Percentiles rank a stretch among this genome's conserved stretches.
Evolutionary conservation across 495 filamentous ascomycete genomes (phyloP).

Genomic region (Aspergillus sclerotioniger): DNA sequence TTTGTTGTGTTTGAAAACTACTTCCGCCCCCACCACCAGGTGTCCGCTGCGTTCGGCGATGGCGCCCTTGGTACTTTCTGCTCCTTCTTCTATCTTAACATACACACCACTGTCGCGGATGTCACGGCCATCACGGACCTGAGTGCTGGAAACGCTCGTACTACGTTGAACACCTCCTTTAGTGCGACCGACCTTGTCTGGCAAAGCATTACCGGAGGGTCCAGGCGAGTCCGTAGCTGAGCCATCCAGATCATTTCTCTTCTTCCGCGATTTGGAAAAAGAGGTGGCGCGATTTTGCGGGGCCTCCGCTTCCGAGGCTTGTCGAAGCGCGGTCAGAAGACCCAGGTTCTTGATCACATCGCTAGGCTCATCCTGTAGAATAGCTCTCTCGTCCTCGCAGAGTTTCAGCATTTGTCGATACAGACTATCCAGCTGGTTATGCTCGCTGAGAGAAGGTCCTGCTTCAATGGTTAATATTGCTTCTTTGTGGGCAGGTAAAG

Average conservation of each 20-base stretch:
- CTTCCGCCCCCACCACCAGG: conserved; percentile 71
- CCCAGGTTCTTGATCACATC: conserved; percentile 59
- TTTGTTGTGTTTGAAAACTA: conserved; percentile 77
- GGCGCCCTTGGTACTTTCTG: conserved; percentile 49
- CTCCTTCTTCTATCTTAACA: conserved; percentile 57
- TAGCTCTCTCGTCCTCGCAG: conserved; percentile 59
- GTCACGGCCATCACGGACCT: conserved; percentile 40
- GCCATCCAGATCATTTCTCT: conserved; percentile 69
- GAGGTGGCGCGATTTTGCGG: conserved; percentile 44
- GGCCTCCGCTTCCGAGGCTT: conserved; percentile 57
- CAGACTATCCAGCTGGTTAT: conserved; percentile 53
- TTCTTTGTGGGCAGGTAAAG: not conserved
- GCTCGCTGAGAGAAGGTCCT: conserved; percentile 41
- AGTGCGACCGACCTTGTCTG: conserved; percentile 44
- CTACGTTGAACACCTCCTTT: conserved; percentile 53
- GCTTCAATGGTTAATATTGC: conserved; percentile 19
- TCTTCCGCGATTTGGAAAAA: conserved; percentile 57
- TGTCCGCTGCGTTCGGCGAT: conserved; percentile 49
- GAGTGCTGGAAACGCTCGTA: conserved; percentile 52
- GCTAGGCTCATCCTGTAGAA: conserved; percentile 56
- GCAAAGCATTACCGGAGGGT: conserved; percentile 52
- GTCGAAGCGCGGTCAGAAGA: conserved; percentile 58
- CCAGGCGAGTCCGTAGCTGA: conserved; percentile 66
- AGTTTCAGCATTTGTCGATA: conserved; percentile 64
- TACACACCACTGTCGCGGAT: conserved; percentile 33